phyloP scores from a whole-genome alignment of 192 early-diverging fungal species.

The Linderina pennispora region DNA sequence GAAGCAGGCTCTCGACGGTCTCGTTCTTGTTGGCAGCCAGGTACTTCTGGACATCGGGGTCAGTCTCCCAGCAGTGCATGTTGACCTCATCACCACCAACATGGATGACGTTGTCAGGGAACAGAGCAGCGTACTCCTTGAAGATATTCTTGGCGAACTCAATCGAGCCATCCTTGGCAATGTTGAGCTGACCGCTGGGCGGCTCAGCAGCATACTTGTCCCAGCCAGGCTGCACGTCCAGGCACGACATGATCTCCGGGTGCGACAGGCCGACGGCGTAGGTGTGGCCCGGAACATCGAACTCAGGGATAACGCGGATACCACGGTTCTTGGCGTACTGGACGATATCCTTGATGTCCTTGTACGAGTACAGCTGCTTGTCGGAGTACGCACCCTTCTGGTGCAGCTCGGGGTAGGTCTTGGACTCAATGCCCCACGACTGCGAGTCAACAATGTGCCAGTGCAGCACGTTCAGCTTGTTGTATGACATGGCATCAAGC shows the following conservation, averaged over 20 bases:
- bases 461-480: constrained; percentile 77
- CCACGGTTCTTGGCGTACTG: constrained; percentile 66
- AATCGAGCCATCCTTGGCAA: constrained; percentile 55
- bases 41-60: constrained; percentile 30
- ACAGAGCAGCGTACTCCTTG: constrained; percentile 58
- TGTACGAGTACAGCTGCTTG: constrained; percentile 57
- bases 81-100: constrained; percentile 74
- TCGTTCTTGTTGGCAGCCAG: constrained; percentile 19
- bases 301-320: constrained; percentile 85
- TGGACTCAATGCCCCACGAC: constrained; percentile 64
- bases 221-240: constrained; percentile 53
- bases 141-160: constrained; percentile 60
- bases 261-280: constrained; percentile 46
- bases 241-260: constrained; percentile 57
- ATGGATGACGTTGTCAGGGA: constrained; percentile 68
- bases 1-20: constrained; percentile 22
- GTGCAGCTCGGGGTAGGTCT: constrained; percentile 54
- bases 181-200: constrained; percentile 78
- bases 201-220: constrained; percentile 65
- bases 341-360: constrained; percentile 63
- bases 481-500: constrained; percentile 60
- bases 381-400: constrained; percentile 58
- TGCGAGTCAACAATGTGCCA: constrained; percentile 72
- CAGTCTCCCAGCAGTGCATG: constrained; percentile 58
- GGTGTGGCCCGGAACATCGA: constrained; percentile 82